Base-by-base conservation (phyloP, 2,329 filamentous ascomycete species). In the Trichoderma guizhouense region DNA sequence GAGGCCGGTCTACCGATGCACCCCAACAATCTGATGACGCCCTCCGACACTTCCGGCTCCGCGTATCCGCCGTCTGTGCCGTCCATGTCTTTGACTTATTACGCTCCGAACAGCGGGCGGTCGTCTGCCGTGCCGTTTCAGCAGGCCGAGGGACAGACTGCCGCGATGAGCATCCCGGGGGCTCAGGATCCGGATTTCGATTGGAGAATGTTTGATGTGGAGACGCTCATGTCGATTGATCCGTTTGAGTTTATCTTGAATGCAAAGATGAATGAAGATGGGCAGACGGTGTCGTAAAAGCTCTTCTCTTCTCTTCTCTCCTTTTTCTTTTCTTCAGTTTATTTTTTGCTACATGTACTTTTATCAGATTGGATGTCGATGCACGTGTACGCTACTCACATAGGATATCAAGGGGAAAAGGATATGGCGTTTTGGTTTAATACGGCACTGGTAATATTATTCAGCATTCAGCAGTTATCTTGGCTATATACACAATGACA, bases 161-260 rank as follows among this genome's bases (percentile, higher is more conserved):
- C n/a, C n/a, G 24, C 36, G 5, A 69, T 69, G 66, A 69, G 57
- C 21, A 61, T 69, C 28, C 66, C 66, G 7, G 66, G 66, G 11
- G 36, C 66, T 34, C 57, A 69, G 3, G 66, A 69, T 12, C 66
- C 66, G 7, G 36, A 69, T 12, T 69, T 69, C 14, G 66, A 69
- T n/a, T 69, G 66, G 66, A 61, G 66, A 4, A 69, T 69, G 66
- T 43, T 69, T 58, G 66, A 69, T n/a, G 66, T 69, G 28, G 66
- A 69, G 57, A 69, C 66, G n/a, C 57, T 69, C 57, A 69, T 69
- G 66, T 69, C 66, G 14, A 69, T 69, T 28, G 66, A 69, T 53
- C 66, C 66, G 1, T 69, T 69, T 28, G 66, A 69, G 30, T 69
- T 69, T 47, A 61, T 69, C 7, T 12, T 69, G 28, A 69, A 69